phyloP scores from a whole-genome alignment of 2,329 filamentous ascomycete species.

The Cryphonectria parasitica region DNA sequence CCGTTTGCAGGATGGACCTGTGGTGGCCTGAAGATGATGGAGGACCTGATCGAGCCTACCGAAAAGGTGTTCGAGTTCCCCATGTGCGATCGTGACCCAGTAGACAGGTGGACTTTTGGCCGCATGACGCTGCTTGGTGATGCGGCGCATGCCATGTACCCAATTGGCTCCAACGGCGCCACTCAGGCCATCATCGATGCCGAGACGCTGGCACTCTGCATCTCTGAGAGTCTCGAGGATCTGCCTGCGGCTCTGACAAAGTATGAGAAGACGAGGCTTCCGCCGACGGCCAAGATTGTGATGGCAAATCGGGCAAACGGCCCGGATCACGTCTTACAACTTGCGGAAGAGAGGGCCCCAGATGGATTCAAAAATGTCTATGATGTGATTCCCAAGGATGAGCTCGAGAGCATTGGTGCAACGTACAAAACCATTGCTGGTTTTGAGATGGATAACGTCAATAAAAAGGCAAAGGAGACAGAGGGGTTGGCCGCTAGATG shows the following conservation, averaged over 20 bases:
- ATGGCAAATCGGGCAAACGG: constrained; percentile 51
- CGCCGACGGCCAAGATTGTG: constrained; percentile 49
- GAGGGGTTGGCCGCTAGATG: constrained; percentile 33
- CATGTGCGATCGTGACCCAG: constrained; percentile 47
- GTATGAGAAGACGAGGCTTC: constrained; percentile 45
- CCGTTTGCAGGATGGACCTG: constrained; percentile 47
- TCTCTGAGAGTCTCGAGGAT: constrained; percentile 35
- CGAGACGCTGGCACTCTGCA: constrained; percentile 41
- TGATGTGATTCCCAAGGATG: constrained; percentile 44
- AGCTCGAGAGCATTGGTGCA: constrained; percentile 43
- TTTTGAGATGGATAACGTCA: constrained; percentile 50
- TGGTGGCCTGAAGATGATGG: constrained; percentile 46
- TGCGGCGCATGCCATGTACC: constrained; percentile 46
- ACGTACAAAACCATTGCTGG: constrained; percentile 47
- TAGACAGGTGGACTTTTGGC: constrained; percentile 44
- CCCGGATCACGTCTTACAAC: constrained; percentile 50
- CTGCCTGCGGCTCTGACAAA: constrained; percentile 40
- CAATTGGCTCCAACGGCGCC: constrained; percentile 48
- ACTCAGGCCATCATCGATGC: constrained; percentile 51
- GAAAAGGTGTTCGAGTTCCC: constrained; percentile 50
- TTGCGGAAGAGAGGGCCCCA: constrained; percentile 49
- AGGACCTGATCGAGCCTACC: constrained; percentile 45
- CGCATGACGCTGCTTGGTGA: constrained; percentile 45
- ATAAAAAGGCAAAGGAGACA: constrained; percentile 43
- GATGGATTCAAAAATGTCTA: constrained; percentile 46